These are phyloP conservation scores for Ophiostoma fasciatum DNA, from an alignment of 2,329 filamentous ascomycete genomes.

Conservation along the genomic window DNA sequence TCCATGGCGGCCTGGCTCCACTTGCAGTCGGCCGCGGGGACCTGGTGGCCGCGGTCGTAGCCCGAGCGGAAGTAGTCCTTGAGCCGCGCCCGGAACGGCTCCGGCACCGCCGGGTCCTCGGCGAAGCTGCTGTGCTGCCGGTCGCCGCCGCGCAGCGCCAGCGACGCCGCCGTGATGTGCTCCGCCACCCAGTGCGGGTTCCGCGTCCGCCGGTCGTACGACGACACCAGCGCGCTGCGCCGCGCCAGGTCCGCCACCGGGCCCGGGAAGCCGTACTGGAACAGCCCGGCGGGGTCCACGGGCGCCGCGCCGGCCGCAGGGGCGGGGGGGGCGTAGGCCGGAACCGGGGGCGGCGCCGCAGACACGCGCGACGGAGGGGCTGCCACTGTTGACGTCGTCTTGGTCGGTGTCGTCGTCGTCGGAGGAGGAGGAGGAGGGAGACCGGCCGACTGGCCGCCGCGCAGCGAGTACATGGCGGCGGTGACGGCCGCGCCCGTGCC, in stretches of 20 bases:
- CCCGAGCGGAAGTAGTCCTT: slow-evolving; percentile 91
- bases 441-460: slow-evolving; percentile 30
- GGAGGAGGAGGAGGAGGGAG: slow-evolving; percentile 13
- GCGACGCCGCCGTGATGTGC: slow-evolving; percentile 84
- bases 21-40: slow-evolving; percentile 89
- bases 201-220: slow-evolving; percentile 77
- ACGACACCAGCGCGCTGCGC: slow-evolving; percentile 64
- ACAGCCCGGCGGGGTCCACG: slow-evolving; percentile 62
- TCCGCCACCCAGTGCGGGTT: slow-evolving; percentile 94
- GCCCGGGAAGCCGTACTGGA: slow-evolving; percentile 84
- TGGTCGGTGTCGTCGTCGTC: slow-evolving; percentile 17
- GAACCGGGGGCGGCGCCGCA: slow-evolving; percentile 17
- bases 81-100: slow-evolving; percentile 76
- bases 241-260: slow-evolving; percentile 71
- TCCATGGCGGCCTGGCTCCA: slow-evolving; percentile 94
- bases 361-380: slow-evolving; percentile 46
- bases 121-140: slow-evolving; percentile 70
- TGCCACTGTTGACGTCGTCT: slow-evolving; percentile 16
- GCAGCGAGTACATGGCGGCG: slow-evolving; percentile 48
- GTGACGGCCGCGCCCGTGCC: slow-evolving; percentile 64
- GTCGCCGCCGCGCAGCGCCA: slow-evolving; percentile 61
- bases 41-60: slow-evolving; percentile 93
- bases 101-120: slow-evolving; percentile 67
- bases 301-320: slow-evolving; percentile 22
- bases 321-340: slow-evolving; percentile 24